Percentiles rank a stretch among this genome's conserved stretches.
These are phyloP conservation scores for Teratosphaeria gauchensis DNA, from an alignment of 2,329 filamentous ascomycete species.

Conservation along the genomic window DNA sequence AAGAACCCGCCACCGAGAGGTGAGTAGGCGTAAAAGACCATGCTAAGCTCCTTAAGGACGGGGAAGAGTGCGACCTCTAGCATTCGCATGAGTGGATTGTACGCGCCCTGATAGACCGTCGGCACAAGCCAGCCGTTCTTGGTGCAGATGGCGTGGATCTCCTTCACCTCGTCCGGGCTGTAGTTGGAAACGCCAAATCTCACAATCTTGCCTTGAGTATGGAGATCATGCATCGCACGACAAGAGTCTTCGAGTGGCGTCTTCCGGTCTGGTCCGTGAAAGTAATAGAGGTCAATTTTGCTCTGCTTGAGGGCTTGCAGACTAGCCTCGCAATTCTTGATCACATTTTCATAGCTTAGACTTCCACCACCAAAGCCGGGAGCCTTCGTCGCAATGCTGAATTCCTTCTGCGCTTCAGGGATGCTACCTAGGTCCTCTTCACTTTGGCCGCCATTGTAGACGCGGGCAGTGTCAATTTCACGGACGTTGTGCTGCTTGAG, in stretches of 20 bases:
- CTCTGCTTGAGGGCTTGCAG: conserved; percentile 19
- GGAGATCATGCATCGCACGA: conserved; percentile 34
- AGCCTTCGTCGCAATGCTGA: conserved; percentile 21
- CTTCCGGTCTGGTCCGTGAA: conserved; percentile 38
- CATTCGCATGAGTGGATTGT: conserved; percentile 37
- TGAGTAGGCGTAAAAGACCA: conserved; percentile 36
- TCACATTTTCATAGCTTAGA: conserved; percentile 16
- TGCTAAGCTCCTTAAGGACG: conserved; percentile 31
- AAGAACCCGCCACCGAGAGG: conserved; percentile 29
- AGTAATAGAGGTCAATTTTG: conserved; percentile 30
- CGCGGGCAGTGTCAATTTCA: conserved; percentile 30
- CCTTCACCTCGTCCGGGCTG: conserved; percentile 34
- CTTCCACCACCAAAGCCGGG: conserved; percentile 19
- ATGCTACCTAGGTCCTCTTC: conserved; percentile 35
- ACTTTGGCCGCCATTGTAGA: conserved; percentile 29
- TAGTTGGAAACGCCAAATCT: conserved; percentile 41
- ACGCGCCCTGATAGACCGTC: conserved; percentile 38
- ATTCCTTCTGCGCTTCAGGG: conserved; percentile 10
- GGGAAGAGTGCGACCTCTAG: conserved; percentile 37
- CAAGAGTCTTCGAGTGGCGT: conserved; percentile 35
- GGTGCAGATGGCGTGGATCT: conserved; percentile 36
- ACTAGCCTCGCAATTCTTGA: conserved; percentile 15
- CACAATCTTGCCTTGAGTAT: conserved; percentile 35
- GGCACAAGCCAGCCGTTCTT: conserved; percentile 34
- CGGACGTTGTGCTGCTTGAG: conserved; percentile 24